Base-by-base conservation (phyloP, 352 stramenopile species). In the Stramenopiles sp. region DNA sequence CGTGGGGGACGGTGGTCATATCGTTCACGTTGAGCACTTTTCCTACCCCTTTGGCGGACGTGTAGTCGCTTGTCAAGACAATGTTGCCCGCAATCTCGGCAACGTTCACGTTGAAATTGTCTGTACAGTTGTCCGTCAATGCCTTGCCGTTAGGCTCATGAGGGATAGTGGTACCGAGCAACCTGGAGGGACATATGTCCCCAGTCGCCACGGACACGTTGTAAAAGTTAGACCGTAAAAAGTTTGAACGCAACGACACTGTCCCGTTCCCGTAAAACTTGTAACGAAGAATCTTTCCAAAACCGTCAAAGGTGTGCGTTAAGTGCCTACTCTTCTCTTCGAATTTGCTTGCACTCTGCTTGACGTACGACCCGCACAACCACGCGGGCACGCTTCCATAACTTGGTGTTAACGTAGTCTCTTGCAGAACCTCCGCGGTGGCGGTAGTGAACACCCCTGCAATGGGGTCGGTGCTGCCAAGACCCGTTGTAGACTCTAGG, bases 71-170 rank as follows among this genome's bases (percentile, higher is more conserved):
- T 55, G 39, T 55, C 14, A 55, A 55, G 14, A 55, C 39, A 55
- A 55, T 55, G 14, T 55, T 55, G 4, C 31, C 71, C 4, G 71
- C 31, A 78, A 78, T 33, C 4, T 78, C 31, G 8, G 8, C 30
- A 14, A 78, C 71, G 22, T 78, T 78, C 4, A 78, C 71, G 22
- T 78, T 78, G 8, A 78, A 31, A 33, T 78, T 78, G 71, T 78
- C 71, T 14, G 39, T 55, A 14, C 39, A 55, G 14, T 55, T 55
- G 14, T 55, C 39, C 14, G 39, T 55, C 39, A 55, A 14, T 55
- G 39, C 39, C 14, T 55, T 55, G 4, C 4, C 39, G 39, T 55
- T 55, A 14, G 39, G 14, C 14, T 55, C 39, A 55, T 55, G 39
- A 14, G 39, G 39, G 4, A 55, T 14, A 4, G 39, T 55, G 14